Evolutionary conservation across 2,329 filamentous ascomycete species (phyloP), one percentile per base, ranked within the genome.

Genomic region (Furcasterigmium furcatum): DNA sequence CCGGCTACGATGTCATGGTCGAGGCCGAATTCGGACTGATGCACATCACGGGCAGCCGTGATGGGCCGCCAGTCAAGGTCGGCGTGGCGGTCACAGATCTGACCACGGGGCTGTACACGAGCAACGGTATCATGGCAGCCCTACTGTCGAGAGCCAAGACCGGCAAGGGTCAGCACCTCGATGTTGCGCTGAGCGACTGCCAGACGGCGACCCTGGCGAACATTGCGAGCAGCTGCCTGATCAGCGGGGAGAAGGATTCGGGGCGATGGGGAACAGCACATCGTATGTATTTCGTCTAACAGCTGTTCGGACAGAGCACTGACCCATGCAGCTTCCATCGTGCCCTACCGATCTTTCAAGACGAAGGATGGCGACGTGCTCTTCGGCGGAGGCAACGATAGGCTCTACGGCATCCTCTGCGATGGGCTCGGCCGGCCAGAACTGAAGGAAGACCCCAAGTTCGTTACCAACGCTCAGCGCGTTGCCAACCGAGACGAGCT

Each of bases 1-100:
- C 94, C 4, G 94, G 94, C 5, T 99, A 99, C 74, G 94, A 99
- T 67, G 94, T 99, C 55, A 99, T 99, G 92, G 92, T 99, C 10
- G 94, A 99, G 72, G 94, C 94, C 48, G 94, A 97, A 64, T 91
- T 99, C 70, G 94, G 94, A 1, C 71, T 99, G 46, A 99, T 99
- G 94, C 94, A 99, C 68, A 97, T 99, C 57, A 99, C 94, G 0
- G 94, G 94, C 25, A 80, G 80, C 50, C 79, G 91, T 46, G 87
- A 95, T 57, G 91, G 92, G 0, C 87, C 91, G 2, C 94, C 94
- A 0, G 94, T 96, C 32, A 99, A 99, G 69, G 94, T 99, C 3
- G 94, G 94, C 16, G 94, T 99, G 3, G 94, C 94, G 2, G 94
- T 99, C 4, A 97, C 94, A 0, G 94, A 99, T 66, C 70, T 99